Percentiles rank a stretch among this genome's conserved stretches.
These are phyloP conservation scores for Amorphotheca resinae DNA, from an alignment of 495 filamentous ascomycete species.

Conservation along the genomic window DNA sequence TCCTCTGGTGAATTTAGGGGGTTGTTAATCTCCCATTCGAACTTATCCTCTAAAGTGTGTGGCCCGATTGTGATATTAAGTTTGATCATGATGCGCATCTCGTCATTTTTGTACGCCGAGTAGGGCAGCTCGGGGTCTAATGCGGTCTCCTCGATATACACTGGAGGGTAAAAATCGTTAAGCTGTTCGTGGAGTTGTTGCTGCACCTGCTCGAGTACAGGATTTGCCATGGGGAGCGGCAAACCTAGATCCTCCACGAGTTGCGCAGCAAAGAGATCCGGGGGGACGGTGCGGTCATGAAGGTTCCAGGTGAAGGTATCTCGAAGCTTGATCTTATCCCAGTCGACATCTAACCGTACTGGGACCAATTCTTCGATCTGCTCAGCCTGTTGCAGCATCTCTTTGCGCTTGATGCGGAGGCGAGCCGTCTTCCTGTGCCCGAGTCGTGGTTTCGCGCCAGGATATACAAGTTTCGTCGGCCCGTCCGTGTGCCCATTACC, in stretches of 20 bases:
- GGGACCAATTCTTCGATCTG: slow-evolving; percentile 85
- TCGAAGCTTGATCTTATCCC: slow-evolving; percentile 87
- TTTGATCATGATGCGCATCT: slow-evolving; percentile 93
- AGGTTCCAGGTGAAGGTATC: slow-evolving; percentile 99
- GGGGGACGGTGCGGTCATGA: slow-evolving; percentile 69
- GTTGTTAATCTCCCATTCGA: slow-evolving; percentile 98
- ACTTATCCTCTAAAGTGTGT: slow-evolving; percentile 90
- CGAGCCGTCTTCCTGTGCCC: slow-evolving; percentile 61
- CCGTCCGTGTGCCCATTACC: slow-evolving; percentile 74
- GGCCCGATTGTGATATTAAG: slow-evolving; percentile 96
- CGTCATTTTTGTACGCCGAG: slow-evolving; percentile 91
- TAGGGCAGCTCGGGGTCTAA: slow-evolving; percentile 86
- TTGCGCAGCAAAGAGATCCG: slow-evolving; percentile 74
- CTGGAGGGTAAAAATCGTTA: slow-evolving; percentile 82
- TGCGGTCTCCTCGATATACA: slow-evolving; percentile 79
- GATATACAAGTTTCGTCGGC: slow-evolving; percentile 54
- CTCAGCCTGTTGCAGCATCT: slow-evolving; percentile 72
- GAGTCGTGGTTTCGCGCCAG: slow-evolving; percentile 53
- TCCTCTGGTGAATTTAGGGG: slow-evolving; percentile 85
- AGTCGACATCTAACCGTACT: slow-evolving; percentile 84
- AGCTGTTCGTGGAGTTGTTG: slow-evolving; percentile 81
- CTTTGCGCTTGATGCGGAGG: slow-evolving; percentile 60
- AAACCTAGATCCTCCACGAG: slow-evolving; percentile 86
- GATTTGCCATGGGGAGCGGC: slow-evolving; percentile 47
- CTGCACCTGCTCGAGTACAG: slow-evolving; percentile 62